Conservation (phyloP, 2,329 filamentous ascomycete genomes). For the Falciphora oryzae region DNA sequence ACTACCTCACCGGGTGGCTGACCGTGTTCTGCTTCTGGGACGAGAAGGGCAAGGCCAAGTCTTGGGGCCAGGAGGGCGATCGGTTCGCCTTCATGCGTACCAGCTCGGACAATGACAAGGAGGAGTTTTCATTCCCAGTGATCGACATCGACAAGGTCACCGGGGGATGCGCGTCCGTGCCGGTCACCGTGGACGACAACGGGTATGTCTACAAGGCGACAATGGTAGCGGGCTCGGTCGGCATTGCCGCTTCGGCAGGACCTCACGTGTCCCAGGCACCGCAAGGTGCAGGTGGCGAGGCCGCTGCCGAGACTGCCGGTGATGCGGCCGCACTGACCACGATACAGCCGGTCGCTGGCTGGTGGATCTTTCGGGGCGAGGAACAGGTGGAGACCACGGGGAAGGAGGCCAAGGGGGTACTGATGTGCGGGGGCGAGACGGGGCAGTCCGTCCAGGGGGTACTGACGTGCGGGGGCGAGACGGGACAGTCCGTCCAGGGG, state of each 20-base stretch:
- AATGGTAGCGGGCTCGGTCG: conserved; percentile 13
- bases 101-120: no score
- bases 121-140: not conserved
- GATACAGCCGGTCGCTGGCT: not conserved
- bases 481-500: no score
- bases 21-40: conserved; percentile 29
- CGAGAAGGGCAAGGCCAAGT: conserved; percentile 16
- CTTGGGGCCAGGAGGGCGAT: not conserved
- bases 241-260: conserved; percentile 2
- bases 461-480: no score
- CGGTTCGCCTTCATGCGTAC: not conserved
- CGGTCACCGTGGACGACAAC: conserved; percentile 8
- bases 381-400: not conserved
- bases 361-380: not conserved
- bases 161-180: not conserved
- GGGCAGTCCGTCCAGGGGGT: no score
- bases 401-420: no score
- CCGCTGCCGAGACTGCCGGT: no score
- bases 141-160: not conserved
- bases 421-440: no score
- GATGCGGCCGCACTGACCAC: not conserved
- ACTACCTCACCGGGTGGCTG: conserved; percentile 25
- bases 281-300: no score
- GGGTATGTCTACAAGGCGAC: not conserved
- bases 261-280: not conserved